Percentiles rank a stretch among this genome's conserved stretches.
phyloP scores from a whole-genome alignment of 1,139 yeast species.

The Geotrichum bryndzae region DNA sequence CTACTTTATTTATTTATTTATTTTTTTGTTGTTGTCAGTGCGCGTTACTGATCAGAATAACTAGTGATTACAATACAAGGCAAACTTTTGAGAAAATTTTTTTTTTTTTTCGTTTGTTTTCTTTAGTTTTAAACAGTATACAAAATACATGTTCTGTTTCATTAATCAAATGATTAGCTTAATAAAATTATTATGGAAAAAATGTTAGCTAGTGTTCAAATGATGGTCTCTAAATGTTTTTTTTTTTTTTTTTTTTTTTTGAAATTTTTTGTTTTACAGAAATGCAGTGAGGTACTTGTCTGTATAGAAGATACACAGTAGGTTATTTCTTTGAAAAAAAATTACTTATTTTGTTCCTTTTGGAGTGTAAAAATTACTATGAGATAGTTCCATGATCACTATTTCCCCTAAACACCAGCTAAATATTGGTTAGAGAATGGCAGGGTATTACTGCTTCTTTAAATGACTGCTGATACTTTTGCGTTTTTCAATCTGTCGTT shows the following conservation, averaged over 20 bases:
- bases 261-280: not conserved
- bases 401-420: not conserved
- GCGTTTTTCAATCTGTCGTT: constrained; percentile 18
- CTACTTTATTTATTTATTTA: too few species aligned
- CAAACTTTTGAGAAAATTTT: not conserved
- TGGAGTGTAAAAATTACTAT: not conserved
- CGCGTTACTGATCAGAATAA: too few species aligned
- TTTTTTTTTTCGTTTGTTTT: not conserved
- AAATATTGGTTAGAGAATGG: not conserved
- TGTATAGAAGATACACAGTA: too few species aligned
- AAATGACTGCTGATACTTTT: constrained; percentile 4
- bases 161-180: not conserved
- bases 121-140: too few species aligned
- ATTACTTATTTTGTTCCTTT: too few species aligned
- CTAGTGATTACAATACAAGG: too few species aligned
- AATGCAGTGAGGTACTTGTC: not conserved
- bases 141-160: not conserved
- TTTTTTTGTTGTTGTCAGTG: too few species aligned
- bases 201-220: not conserved
- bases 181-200: not conserved
- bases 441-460: not conserved
- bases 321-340: too few species aligned
- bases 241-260: not conserved
- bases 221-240: not conserved
- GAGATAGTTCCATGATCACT: not conserved